phyloP scores from a whole-genome alignment of 2,329 filamentous ascomycete species.

The Hypoxylon sp. region DNA sequence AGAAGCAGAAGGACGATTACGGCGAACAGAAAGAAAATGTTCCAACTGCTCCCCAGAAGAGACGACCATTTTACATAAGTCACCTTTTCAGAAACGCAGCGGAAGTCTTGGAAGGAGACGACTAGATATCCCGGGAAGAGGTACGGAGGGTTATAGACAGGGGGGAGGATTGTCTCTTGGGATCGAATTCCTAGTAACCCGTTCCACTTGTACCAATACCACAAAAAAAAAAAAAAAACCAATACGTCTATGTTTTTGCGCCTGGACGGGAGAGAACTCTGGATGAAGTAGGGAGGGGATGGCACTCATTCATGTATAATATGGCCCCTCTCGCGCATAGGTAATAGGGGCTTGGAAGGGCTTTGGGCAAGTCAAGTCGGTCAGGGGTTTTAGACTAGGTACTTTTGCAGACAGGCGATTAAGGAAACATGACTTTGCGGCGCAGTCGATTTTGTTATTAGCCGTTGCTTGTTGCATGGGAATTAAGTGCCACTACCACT shows the following conservation, averaged over 20 bases:
- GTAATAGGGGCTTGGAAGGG: neutral
- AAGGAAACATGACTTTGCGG: slow-evolving; percentile 1
- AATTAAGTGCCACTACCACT: neutral
- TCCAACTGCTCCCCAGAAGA: neutral
- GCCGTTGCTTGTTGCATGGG: neutral
- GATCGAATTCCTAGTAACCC: slow-evolving; percentile 1
- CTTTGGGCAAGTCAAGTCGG: neutral
- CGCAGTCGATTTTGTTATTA: neutral
- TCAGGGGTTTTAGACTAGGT: neutral
- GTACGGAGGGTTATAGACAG: neutral
- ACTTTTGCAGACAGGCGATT: slow-evolving; percentile 1
- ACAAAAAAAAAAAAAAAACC: neutral
- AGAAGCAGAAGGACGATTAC: neutral
- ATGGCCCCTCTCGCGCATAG: neutral
- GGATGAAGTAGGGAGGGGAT: neutral
- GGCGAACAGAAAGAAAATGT: neutral
- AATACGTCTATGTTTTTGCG: slow-evolving; percentile 3
- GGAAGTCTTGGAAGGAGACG: neutral
- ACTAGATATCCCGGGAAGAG: slow-evolving; percentile 2
- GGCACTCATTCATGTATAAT: slow-evolving; percentile 3
- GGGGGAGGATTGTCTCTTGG: neutral
- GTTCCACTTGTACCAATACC: slow-evolving; percentile 16
- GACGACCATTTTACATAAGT: neutral
- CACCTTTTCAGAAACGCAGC: neutral
- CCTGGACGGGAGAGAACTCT: neutral